Base-by-base conservation (phyloP, 2,329 filamentous ascomycete genomes). In the Fusarium nelsonii region DNA sequence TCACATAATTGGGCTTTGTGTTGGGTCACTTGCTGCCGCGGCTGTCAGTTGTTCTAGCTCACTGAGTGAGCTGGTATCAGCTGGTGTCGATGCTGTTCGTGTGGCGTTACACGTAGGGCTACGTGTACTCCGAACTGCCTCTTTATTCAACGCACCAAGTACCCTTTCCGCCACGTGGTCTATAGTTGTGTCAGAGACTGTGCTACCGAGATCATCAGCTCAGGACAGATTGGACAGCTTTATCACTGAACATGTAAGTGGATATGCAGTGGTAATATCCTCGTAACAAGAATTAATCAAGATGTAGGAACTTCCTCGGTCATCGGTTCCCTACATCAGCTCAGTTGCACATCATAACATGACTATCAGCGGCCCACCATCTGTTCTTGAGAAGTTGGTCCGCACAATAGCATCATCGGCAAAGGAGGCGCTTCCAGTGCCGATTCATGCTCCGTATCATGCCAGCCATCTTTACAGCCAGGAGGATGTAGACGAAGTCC, bases 21-120 rank as follows among this genome's bases (percentile, higher is more conserved):
- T 71, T 6, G 74, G 74, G 2, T 71, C 69, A 2, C 74, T 75
- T 44, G 67, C 74, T 10, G 74, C 74, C 3, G 72, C 74, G 2
- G 74, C 73, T 28, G 58, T 75, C 23, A 63, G 67, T 39, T 69
- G 69, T 18, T 73, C 74, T 9, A 44, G 51, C n/a, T 73, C 74
- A 3, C 54, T 75, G 4, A 53, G 65, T 15, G 69, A 74, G 11
- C 58, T 76, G 4, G 62, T 76, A 16, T 41, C 60, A 10, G 72
- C 72, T 10, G 62, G 72, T 3, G 65, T 73, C 30, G 50, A 53
- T 23, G 50, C 50, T 4, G 39, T 43, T 26, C 50, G 50, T 8
- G 37, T 53, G 9, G 50, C 50, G 3, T 14, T 53, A 63, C 67
- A 16, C 43, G 67, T 20, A 26, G 69, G 28, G 39, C 56, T 37